Evolutionary conservation across 2,329 filamentous ascomycete genomes (phyloP), one percentile per base, ranked within the genome.

Genomic region (Diaporthe capsici): DNA sequence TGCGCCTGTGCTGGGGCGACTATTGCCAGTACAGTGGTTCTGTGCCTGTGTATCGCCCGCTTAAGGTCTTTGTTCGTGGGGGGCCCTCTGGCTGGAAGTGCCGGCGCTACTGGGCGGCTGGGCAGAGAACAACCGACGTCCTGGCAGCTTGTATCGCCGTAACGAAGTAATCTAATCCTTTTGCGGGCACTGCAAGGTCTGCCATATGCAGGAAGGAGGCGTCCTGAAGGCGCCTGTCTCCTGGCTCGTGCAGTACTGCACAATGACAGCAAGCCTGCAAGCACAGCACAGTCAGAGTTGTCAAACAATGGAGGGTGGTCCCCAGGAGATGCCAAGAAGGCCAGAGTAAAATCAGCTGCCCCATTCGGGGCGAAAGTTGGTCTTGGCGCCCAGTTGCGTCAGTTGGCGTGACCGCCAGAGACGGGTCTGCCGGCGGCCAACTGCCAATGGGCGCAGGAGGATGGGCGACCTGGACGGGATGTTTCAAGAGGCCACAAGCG

Each of bases 251-350:
- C 63, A 68, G 63, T 17, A 37, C 44, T 25, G 44, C 44, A 51
- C 44, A 67, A 51, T 37, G 44, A 51, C 42, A 65, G 61, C 20
- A 28, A 63, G 37, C 25, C 37, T 22, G 60, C 60, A 25, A 28
- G 37, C 37, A 58, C 28, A 58, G 42, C 61, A 68, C 28, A 25
- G 44, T 51, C 63, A 68, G 20, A 39, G 47, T 53, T 20, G 65
- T 39, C 47, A 68, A 53, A 53, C 47, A 39, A 51, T 22, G 65
- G 47, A 25, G 34, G 65, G 47, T 53, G 28, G 44, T 17, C 65
- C 63, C 22, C 65, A 70, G 65, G 49, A 55, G 49, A 70, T 70
- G 65, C 65, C 65, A 70, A 70, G 65, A 25, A 70, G 65, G 34
- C 49, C 65, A 55, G 34, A 70, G 65, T 70, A 31, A 55, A 55